Conservation (phyloP, 2,329 filamentous ascomycete species). For the Aurifilum marmelostoma region DNA sequence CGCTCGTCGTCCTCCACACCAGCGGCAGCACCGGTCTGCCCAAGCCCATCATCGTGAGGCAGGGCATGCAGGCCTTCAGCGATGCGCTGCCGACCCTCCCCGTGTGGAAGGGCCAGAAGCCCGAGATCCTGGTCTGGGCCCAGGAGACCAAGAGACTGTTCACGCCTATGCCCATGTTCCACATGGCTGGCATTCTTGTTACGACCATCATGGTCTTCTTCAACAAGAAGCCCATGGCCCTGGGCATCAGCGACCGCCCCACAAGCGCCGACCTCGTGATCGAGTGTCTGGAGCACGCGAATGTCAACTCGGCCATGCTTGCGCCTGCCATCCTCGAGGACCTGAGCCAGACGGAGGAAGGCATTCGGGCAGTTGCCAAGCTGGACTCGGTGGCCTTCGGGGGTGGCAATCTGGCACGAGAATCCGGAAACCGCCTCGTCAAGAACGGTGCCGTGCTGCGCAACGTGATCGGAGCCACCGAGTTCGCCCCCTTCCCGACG, state of each 20-base stretch:
- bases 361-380: constrained; percentile 38
- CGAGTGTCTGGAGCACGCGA: constrained; percentile 37
- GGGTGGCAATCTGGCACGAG: constrained; percentile 43
- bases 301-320: constrained; percentile 37
- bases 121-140: constrained; percentile 10
- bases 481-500: constrained; percentile 38
- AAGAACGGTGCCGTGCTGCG: constrained; percentile 39
- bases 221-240: constrained; percentile 35
- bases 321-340: constrained; percentile 49
- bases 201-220: constrained; percentile 37
- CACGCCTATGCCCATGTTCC: constrained; percentile 43
- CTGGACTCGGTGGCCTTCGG: constrained; percentile 37
- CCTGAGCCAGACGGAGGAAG: constrained; percentile 41
- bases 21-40: constrained; percentile 52
- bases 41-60: constrained; percentile 46
- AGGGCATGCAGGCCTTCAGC: constrained; percentile 43
- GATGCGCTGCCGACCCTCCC: constrained; percentile 39
- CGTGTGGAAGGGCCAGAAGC: constrained; percentile 28
- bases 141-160: constrained; percentile 17
- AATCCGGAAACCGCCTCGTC: constrained; percentile 44
- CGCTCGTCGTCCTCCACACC: constrained; percentile 48
- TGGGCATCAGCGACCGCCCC: constrained; percentile 40
- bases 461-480: constrained; percentile 47
- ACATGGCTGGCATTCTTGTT: constrained; percentile 41
- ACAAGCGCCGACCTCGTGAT: constrained; percentile 40